Base-by-base conservation (phyloP, 306 rosid genomes). In the Vigna trinervia region DNA sequence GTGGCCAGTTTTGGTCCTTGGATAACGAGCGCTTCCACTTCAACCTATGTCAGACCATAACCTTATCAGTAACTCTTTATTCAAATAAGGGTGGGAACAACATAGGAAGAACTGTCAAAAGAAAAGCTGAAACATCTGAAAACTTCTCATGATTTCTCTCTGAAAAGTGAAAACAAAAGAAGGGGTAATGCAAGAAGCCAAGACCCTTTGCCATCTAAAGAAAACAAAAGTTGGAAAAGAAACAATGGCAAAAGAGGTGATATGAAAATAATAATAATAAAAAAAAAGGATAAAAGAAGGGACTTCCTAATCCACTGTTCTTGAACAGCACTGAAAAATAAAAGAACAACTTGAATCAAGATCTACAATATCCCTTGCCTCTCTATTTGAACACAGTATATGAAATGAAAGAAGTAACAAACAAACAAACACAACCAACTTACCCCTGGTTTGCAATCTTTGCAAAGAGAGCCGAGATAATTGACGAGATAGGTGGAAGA, bases 371-470 rank as follows among this genome's bases (percentile, higher is more conserved):
- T 41, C 74, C 22, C 30, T 12, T n/a, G 26, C 13, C n/a, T 46
- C 71, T 52, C 43, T 20, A 4, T 12, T n/a, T 17, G n/a, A 51
- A 15, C 67, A 41, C 45, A 59, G 53, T 43, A 70, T 14, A 2
- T 10, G 14, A 66, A 51, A 30, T 3, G 12, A 28, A 23, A 62
- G 41, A 32, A 32, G 8, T 22, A 54, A 73, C 54, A 58, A 28
- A 59, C 78, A 60, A 52, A 10, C 76, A 66, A 52, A 77, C 45
- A 12, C 30, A 76, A 22, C 5, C 5, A 45, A 58, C 79, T 46
- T 79, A 95, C 99, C 97, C 90, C 96, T 12, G 97, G 98, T 46
- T 86, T 90, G 79, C 92, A 89, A 78, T 92, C 97, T 84, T 85
- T 92, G 88, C 99, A 92, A 45, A 92, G 87, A 15, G 94, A 90